Conservation (phyloP, 2,329 filamentous ascomycete species). For the Phaeoacremonium minimum region DNA sequence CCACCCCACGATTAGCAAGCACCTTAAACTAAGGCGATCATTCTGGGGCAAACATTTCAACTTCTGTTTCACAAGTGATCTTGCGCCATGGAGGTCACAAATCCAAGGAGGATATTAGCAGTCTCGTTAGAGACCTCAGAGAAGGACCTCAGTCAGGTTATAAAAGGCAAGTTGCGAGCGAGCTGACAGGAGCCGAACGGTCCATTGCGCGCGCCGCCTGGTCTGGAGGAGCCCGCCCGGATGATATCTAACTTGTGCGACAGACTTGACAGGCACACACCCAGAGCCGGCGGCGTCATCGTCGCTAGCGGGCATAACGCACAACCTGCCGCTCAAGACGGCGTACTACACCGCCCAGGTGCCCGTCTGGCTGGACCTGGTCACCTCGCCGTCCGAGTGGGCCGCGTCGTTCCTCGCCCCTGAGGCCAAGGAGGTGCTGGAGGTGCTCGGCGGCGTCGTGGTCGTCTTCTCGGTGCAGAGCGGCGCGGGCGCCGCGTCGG, state of each 20-base stretch:
- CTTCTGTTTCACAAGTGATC: no score
- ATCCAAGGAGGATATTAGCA: conserved; percentile 54
- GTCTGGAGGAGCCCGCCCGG: no score
- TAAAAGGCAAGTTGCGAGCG: conserved; percentile 51
- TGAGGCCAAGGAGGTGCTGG: conserved; percentile 60
- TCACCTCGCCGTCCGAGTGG: conserved; percentile 49
- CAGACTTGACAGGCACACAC: conserved; percentile 48
- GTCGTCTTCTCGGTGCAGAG: conserved; percentile 34
- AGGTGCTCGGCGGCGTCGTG: conserved; percentile 56
- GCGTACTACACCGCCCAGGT: conserved; percentile 57
- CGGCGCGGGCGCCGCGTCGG: conserved; percentile 5
- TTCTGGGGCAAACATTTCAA: no score
- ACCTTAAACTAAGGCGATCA: no score
- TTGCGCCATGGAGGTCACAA: conserved; percentile 42
- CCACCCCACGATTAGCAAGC: no score
- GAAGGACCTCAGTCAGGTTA: conserved; percentile 40
- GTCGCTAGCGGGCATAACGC: conserved; percentile 55
- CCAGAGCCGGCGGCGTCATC: conserved; percentile 31
- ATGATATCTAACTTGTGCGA: no score
- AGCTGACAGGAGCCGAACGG: no score
- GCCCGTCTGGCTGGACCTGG: conserved; percentile 65
- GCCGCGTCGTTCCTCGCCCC: conserved; percentile 51
- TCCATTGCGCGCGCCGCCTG: no score
- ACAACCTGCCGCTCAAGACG: conserved; percentile 50
- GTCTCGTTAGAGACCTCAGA: conserved; percentile 45